phyloP scores from a whole-genome alignment of 148 eudicot genomes.

The Nepenthes gracilis region DNA sequence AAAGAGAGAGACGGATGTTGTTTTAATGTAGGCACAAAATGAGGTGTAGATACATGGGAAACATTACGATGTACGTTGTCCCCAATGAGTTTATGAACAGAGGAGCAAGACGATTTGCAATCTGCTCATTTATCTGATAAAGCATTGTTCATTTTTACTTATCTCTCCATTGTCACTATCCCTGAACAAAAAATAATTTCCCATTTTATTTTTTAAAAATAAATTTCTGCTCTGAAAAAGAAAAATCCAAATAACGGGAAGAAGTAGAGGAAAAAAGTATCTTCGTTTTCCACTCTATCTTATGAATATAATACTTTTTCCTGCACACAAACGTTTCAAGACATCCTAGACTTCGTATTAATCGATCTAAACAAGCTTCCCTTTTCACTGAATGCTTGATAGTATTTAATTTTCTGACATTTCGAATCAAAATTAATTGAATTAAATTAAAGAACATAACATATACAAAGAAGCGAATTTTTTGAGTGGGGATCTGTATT shows the following conservation, averaged over 20 bases:
- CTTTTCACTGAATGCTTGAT: background rate
- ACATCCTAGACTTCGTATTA: no score
- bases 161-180: constrained; percentile 1
- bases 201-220: no score
- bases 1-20: no score
- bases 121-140: constrained; percentile 11
- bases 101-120: constrained; percentile 9
- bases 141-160: constrained; percentile 13
- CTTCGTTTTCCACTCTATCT: no score
- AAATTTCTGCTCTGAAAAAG: no score
- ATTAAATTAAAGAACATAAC: background rate
- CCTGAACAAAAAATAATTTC: background rate
- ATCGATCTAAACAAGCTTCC: background rate
- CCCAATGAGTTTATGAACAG: constrained; percentile 27
- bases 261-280: no score
- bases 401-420: background rate
- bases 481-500: constrained; percentile 6
- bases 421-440: constrained; percentile 5
- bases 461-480: background rate
- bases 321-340: no score
- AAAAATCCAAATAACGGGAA: no score
- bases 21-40: no score
- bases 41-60: no score
- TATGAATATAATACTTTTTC: no score
- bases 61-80: background rate